phyloP scores from a whole-genome alignment of 768 basidiomycete genomes.

The Pisolithus orientalis region DNA sequence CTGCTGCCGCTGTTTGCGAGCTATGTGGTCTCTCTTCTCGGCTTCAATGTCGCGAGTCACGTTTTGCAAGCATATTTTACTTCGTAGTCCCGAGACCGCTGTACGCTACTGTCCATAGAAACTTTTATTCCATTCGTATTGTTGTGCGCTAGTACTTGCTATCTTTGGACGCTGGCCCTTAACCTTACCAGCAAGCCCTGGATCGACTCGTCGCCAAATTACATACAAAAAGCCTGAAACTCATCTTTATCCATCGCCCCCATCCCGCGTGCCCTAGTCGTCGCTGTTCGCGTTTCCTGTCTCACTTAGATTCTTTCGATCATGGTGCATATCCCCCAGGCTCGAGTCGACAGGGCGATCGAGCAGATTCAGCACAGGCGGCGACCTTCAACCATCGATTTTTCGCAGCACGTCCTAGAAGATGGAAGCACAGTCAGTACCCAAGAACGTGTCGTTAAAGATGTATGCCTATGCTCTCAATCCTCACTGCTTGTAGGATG shows the following conservation, averaged over 20 bases:
- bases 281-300: conserved; percentile 2
- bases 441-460: conserved; percentile 93
- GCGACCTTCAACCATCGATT: conserved; percentile 67
- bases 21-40: conserved; percentile 81
- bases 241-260: background rate
- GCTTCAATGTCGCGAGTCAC: conserved; percentile 84
- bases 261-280: conserved; percentile 6
- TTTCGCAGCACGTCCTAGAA: conserved; percentile 87
- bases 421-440: conserved; percentile 90
- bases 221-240: conserved; percentile 6
- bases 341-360: conserved; percentile 30
- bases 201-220: conserved; percentile 5
- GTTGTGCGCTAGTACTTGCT: background rate
- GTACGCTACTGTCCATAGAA: background rate
- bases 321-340: conserved; percentile 29
- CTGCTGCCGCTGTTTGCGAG: conserved; percentile 80
- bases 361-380: conserved; percentile 37
- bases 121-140: background rate
- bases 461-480: conserved; percentile 46
- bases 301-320: conserved; percentile 7
- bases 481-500: background rate
- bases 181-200: background rate
- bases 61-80: conserved; percentile 81
- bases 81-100: conserved; percentile 18
- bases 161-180: conserved; percentile 25